Evolutionary conservation across 345 rosid genomes (phyloP).

Genomic region (Acer negundo): DNA sequence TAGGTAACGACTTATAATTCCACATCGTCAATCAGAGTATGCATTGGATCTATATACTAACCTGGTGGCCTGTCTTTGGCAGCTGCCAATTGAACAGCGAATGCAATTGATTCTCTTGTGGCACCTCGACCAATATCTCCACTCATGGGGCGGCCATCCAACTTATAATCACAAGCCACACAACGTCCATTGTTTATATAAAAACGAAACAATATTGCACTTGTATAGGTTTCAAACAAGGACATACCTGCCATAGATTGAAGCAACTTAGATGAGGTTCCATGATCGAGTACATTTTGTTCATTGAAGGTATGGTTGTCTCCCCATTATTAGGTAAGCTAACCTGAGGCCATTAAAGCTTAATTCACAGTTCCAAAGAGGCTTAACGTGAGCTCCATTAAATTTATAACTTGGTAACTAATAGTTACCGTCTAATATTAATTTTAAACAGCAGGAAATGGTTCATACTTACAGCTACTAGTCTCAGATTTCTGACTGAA

Average conservation of each 20-base stretch:
- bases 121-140: slow-evolving; percentile 72
- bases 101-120: slow-evolving; percentile 52
- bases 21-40: not conserved
- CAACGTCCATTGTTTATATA: not conserved
- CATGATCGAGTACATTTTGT: slow-evolving; percentile 48
- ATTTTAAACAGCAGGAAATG: not conserved
- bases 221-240: not conserved
- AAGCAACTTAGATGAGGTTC: slow-evolving; percentile 44
- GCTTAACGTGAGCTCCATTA: not conserved
- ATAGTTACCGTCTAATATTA: not conserved
- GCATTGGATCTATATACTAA: slow-evolving; percentile 12
- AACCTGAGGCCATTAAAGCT: slow-evolving; percentile 31
- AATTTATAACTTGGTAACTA: not conserved
- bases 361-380: not conserved
- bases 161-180: slow-evolving; percentile 26
- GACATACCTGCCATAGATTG: slow-evolving; percentile 62
- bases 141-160: slow-evolving; percentile 76
- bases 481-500: slow-evolving; percentile 40
- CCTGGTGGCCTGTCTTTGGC: slow-evolving; percentile 51
- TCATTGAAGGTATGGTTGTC: slow-evolving; percentile 49
- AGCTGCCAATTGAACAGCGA: slow-evolving; percentile 48
- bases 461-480: slow-evolving; percentile 53
- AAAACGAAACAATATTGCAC: not conserved
- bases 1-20: not conserved
- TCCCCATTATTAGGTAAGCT: slow-evolving; percentile 57